Conservation (phyloP, 208 protist genomes). For the Wallacemonas sp. region DNA sequence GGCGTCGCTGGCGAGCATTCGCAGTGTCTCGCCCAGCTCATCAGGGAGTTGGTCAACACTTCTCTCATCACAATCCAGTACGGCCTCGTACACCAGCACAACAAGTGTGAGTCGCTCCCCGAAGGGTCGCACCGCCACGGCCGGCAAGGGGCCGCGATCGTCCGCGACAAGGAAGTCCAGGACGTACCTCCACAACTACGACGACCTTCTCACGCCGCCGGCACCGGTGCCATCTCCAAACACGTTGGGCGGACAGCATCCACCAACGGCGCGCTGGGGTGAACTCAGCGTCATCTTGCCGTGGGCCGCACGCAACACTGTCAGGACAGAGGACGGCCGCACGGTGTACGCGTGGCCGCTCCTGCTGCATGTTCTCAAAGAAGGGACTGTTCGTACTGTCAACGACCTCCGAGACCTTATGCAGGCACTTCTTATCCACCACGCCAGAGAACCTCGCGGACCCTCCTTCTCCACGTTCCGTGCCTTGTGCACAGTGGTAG, state of each 20-base stretch:
- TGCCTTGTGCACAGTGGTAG: slow-evolving; percentile 18
- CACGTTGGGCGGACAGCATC: background rate
- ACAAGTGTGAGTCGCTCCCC: too few relatives aligned
- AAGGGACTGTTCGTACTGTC: slow-evolving; percentile 10
- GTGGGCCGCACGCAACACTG: slow-evolving; percentile 29
- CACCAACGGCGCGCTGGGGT: background rate
- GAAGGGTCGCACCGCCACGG: background rate
- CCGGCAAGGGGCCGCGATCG: background rate
- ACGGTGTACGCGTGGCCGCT: slow-evolving; percentile 22
- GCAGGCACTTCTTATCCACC: slow-evolving; percentile 27
- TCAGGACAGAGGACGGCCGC: background rate
- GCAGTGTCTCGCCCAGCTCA: background rate
- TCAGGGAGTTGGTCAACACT: background rate
- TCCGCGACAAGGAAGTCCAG: background rate
- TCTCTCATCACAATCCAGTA: too few relatives aligned
- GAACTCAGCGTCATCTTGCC: slow-evolving; percentile 34
- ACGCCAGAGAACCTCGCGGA: slow-evolving; percentile 3
- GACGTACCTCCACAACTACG: background rate
- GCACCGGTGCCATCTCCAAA: background rate
- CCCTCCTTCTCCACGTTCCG: slow-evolving; percentile 15
- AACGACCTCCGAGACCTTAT: slow-evolving; percentile 24
- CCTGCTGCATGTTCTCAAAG: slow-evolving; percentile 18
- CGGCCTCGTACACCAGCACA: slow-evolving; percentile 2
- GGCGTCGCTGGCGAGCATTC: too few relatives aligned
- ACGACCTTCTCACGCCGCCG: background rate